These are phyloP conservation scores for Colletotrichum sp. DNA, from an alignment of 2,329 filamentous ascomycete species.

Conservation along the genomic window DNA sequence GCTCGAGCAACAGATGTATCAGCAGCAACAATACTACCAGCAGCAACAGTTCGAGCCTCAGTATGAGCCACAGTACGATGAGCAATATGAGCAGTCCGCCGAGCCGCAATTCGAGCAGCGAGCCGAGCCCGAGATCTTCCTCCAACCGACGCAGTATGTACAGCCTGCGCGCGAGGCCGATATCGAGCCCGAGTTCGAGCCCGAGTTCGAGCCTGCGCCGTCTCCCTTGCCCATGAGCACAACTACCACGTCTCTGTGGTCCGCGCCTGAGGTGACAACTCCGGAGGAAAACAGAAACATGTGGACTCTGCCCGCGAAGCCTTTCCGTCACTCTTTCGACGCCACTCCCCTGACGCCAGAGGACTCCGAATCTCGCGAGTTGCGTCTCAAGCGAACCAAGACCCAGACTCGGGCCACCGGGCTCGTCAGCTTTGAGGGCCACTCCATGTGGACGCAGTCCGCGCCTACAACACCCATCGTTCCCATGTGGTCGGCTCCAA, in stretches of 20 bases:
- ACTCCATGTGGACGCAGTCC: slow-evolving; percentile 11
- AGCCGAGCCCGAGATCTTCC: slow-evolving; percentile 15
- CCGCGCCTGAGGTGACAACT: neutral
- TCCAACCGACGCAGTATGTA: neutral
- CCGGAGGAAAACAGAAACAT: neutral
- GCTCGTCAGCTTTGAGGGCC: slow-evolving; percentile 13
- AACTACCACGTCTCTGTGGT: neutral
- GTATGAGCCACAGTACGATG: neutral
- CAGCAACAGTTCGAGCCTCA: neutral
- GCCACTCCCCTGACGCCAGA: neutral
- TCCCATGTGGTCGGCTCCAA: slow-evolving; percentile 12
- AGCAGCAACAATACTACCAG: neutral
- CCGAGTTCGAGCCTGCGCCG: neutral
- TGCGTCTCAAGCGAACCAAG: slow-evolving; percentile 4
- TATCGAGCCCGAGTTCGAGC: neutral
- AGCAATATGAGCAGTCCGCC: slow-evolving; percentile 2
- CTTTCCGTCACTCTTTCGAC: neutral
- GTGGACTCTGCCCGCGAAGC: neutral
- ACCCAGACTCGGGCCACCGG: neutral
- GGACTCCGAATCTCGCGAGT: slow-evolving; percentile 1
- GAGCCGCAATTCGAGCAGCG: slow-evolving; percentile 7
- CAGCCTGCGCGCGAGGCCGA: neutral
- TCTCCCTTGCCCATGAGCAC: neutral
- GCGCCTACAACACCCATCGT: neutral
- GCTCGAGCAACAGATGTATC: neutral